Evolutionary conservation across 495 filamentous ascomycete genomes (phyloP).

Genomic region (Podospora appendiculata): DNA sequence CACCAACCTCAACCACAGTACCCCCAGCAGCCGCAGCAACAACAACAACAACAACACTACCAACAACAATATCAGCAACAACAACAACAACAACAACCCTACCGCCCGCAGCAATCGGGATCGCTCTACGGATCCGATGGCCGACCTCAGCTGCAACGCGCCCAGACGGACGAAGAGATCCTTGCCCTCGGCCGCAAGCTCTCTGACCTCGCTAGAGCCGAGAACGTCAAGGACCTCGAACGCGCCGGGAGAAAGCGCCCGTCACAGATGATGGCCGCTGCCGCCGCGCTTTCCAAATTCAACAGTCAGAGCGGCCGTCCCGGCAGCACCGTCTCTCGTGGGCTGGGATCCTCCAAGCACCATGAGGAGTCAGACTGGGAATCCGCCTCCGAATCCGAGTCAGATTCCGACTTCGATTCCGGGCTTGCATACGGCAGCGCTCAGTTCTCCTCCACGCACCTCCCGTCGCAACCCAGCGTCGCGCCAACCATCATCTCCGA

Average conservation of each 20-base stretch:
- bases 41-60: constrained; percentile 10
- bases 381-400: constrained; percentile 34
- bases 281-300: constrained; percentile 26
- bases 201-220: constrained; percentile 33
- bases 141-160: constrained; percentile 17
- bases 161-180: constrained; percentile 43
- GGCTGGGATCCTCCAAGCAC: constrained; percentile 30
- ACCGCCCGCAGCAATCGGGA: constrained; percentile 9
- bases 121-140: constrained; percentile 20
- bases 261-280: constrained; percentile 28
- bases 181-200: constrained; percentile 38
- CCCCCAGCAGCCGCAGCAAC: constrained; percentile 5
- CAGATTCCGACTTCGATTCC: constrained; percentile 27
- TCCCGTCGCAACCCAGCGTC: constrained; percentile 4
- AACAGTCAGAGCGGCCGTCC: constrained; percentile 24
- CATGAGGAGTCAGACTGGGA: constrained; percentile 38
- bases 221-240: constrained; percentile 34
- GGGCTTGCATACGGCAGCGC: constrained; percentile 41
- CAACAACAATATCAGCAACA: constrained; percentile 3
- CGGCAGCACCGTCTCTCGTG: constrained; percentile 18
- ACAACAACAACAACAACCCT: constrained; percentile 6
- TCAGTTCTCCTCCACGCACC: constrained; percentile 18
- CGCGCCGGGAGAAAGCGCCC: constrained; percentile 30
- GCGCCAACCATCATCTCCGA: constrained; percentile 16
- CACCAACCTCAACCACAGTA: constrained; percentile 6